Conservation (phyloP, 1,284 basidiomycete species). For the Microbotryum violaceum region DNA sequence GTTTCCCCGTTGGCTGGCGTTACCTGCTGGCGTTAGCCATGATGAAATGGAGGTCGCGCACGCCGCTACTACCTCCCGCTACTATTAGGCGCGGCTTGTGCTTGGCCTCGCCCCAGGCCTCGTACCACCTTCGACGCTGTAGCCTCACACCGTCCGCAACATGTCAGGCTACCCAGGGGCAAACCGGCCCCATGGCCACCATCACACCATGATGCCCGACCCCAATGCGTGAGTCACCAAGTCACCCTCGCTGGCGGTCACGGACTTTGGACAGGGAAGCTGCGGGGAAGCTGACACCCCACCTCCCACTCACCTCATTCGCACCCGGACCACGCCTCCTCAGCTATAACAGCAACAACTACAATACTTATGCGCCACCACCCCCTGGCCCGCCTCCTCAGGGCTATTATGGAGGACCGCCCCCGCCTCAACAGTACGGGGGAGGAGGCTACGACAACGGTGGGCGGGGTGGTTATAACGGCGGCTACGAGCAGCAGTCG, state of each 20-base stretch:
- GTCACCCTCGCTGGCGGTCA: neutral
- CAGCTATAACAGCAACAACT: slow-evolving; percentile 1
- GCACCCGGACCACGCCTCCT: no score
- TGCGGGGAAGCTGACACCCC: neutral
- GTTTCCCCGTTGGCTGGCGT: no score
- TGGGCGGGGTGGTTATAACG: slow-evolving; percentile 10
- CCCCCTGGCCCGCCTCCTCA: slow-evolving; percentile 5
- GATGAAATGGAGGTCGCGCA: no score
- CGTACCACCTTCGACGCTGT: no score
- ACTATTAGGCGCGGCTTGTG: no score
- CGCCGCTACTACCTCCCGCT: no score
- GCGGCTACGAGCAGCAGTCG: slow-evolving; percentile 3
- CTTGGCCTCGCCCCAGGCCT: no score
- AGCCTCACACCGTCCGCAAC: no score
- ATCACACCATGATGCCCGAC: slow-evolving; percentile 10
- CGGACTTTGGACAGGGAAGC: neutral
- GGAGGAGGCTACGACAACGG: slow-evolving; percentile 1
- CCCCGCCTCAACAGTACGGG: slow-evolving; percentile 8
- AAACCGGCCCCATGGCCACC: slow-evolving; percentile 6
- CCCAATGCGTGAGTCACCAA: neutral
- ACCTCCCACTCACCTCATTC: neutral
- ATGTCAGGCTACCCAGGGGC: slow-evolving; percentile 23
- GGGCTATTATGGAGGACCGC: neutral
- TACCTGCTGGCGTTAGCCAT: no score
- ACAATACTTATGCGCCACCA: neutral